phyloP scores from a whole-genome alignment of 1,284 basidiomycete genomes.

The Marasmius sp. region DNA sequence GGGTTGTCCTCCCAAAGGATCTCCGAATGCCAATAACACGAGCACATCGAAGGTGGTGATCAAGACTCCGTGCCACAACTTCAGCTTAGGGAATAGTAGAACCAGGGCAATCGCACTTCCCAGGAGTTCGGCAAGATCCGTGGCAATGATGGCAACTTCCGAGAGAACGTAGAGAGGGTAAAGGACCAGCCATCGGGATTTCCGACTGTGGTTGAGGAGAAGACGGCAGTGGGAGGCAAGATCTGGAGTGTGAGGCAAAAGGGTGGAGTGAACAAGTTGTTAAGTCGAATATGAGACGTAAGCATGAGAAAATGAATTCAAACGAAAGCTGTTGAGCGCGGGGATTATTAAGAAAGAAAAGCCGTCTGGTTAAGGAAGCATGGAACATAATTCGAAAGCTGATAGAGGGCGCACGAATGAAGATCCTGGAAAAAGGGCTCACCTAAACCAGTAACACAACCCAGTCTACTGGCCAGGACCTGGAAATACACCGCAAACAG shows the following conservation, averaged over 20 bases:
- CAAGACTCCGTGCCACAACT: slow-evolving; percentile 81
- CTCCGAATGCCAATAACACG: slow-evolving; percentile 65
- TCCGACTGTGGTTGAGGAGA: slow-evolving; percentile 67
- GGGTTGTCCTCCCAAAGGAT: slow-evolving; percentile 57
- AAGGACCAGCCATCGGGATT: slow-evolving; percentile 62
- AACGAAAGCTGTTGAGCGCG: no score
- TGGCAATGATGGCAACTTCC: slow-evolving; percentile 85
- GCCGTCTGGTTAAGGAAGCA: no score
- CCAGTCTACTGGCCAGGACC: slow-evolving; percentile 46
- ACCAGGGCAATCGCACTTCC: slow-evolving; percentile 67
- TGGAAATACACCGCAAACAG: slow-evolving; percentile 65
- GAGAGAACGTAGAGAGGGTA: slow-evolving; percentile 71
- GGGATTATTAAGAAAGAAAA: no score
- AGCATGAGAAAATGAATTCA: no score
- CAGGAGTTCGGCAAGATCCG: slow-evolving; percentile 75
- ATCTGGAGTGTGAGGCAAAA: slow-evolving; percentile 27
- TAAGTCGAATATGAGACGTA: no score
- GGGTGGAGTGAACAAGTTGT: background rate
- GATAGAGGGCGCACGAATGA: background rate
- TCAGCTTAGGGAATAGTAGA: slow-evolving; percentile 79
- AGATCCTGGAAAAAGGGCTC: background rate
- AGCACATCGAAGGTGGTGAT: slow-evolving; percentile 86
- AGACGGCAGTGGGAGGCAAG: slow-evolving; percentile 68
- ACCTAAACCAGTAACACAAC: slow-evolving; percentile 51
- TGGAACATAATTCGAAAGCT: background rate